Evolutionary conservation across 768 basidiomycete species (phyloP).

Genomic region (Lactarius psammicola): DNA sequence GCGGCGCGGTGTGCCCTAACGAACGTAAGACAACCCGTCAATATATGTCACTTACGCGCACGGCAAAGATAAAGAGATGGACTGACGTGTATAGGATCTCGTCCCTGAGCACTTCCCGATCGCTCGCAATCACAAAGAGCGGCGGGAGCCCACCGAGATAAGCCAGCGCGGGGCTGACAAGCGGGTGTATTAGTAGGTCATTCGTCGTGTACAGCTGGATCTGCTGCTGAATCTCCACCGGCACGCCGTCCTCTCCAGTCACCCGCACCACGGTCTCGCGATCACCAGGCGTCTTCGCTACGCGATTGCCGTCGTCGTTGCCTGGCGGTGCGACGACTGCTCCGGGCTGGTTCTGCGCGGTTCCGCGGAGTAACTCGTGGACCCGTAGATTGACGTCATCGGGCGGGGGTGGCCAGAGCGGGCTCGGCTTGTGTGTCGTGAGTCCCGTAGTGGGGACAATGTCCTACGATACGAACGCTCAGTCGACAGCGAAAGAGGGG

Average conservation of each 20-base stretch:
- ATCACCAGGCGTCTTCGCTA: neutral
- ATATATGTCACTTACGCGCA: neutral
- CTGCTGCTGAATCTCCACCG: slow-evolving; percentile 57
- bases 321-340: slow-evolving; percentile 36
- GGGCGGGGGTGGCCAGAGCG: slow-evolving; percentile 73
- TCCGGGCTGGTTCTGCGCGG: slow-evolving; percentile 45
- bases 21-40: neutral
- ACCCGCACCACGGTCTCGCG: slow-evolving; percentile 51
- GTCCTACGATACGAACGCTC: slow-evolving; percentile 49
- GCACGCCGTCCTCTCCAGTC: slow-evolving; percentile 48
- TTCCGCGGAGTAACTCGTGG: slow-evolving; percentile 57
- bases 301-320: neutral
- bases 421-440: slow-evolving; percentile 74
- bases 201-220: slow-evolving; percentile 88
- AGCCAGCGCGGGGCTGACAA: slow-evolving; percentile 74
- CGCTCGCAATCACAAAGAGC: slow-evolving; percentile 76
- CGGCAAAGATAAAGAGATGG: too few relatives aligned
- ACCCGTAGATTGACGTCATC: slow-evolving; percentile 58
- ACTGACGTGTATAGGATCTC: slow-evolving; percentile 79
- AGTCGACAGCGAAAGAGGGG: neutral
- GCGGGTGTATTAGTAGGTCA: slow-evolving; percentile 69
- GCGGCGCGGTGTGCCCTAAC: slow-evolving; percentile 87
- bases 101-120: slow-evolving; percentile 89
- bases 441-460: slow-evolving; percentile 72
- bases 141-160: slow-evolving; percentile 93